Evolutionary conservation across 192 early-diverging fungal species (phyloP), one percentile per base, ranked within the genome.

Genomic region (Linnemannia elongata): DNA sequence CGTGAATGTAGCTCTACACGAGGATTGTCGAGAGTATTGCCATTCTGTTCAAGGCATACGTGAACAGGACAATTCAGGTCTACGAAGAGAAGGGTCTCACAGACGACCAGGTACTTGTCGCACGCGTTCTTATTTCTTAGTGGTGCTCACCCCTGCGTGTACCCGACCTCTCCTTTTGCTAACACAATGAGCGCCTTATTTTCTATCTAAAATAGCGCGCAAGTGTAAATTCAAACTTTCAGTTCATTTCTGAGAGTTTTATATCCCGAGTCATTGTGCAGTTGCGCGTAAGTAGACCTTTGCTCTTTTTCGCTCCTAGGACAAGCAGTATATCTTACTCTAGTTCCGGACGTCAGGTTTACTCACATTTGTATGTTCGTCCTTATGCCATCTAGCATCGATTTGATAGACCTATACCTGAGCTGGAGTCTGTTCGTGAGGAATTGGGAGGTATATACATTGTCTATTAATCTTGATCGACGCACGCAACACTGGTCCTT

Each of bases 331-430:
- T 85, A 24, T 9, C 13, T 78, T 92, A 81, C 82, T 88, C 68
- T 88, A 4, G 82, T 13, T 80, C 82, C 30, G 90, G 90, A 6
- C 9, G 10, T 18, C 0, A 22, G 20, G 20, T 52, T 52, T 52
- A 52, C 49, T 52, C 18, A n/a, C 78, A 90, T 27, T 78, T 89
- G 44, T 90, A 92, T 79, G 88, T 89, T 45, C 78, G 75, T 15
- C 94, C 92, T 80, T 82, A 45, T 24, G 24, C 30, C n/a, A 22
- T 89, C 41, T 82, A 94, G 93, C 87, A 90, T 60, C 91, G 93
- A 36, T 97, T 97, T 89, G 94, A 97, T 70, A 87, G 96, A 70
- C 90, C 94, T 41, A 97, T 97, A 86, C 95, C 95, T 38, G 96
- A 97, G 79, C 81, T 97, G n/a, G 95, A 96, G 68, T 82, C 84